These are phyloP conservation scores for Purpureocillium takamizusanense DNA, from an alignment of 2,329 filamentous ascomycete species.

Conservation along the genomic window DNA sequence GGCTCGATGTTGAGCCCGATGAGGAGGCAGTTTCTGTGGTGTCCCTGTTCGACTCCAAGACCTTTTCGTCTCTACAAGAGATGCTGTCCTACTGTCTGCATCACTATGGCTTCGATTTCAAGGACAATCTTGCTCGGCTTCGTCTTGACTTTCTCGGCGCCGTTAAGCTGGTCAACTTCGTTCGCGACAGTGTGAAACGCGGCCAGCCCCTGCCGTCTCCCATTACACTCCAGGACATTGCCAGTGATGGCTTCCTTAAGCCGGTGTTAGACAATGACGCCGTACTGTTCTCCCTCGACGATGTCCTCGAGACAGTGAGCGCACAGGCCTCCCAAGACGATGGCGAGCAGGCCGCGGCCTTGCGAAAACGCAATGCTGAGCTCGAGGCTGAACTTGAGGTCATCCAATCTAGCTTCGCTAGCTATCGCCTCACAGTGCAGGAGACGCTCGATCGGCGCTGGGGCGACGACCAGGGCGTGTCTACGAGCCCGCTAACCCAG, in stretches of 20 bases:
- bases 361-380: slow-evolving; percentile 40
- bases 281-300: slow-evolving; percentile 78
- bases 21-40: slow-evolving; percentile 53
- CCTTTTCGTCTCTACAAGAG: slow-evolving; percentile 52
- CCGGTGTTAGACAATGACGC: slow-evolving; percentile 86
- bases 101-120: slow-evolving; percentile 58
- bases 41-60: slow-evolving; percentile 58
- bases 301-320: slow-evolving; percentile 27
- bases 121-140: slow-evolving; percentile 45
- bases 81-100: slow-evolving; percentile 65
- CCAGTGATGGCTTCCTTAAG: slow-evolving; percentile 73
- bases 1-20: slow-evolving; percentile 51
- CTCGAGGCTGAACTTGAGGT: slow-evolving; percentile 54
- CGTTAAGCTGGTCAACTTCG: slow-evolving; percentile 68
- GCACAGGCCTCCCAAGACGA: slow-evolving; percentile 18
- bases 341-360: slow-evolving; percentile 1
- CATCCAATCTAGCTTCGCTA: slow-evolving; percentile 52
- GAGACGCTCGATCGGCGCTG: slow-evolving; percentile 58
- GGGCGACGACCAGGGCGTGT: slow-evolving; percentile 40
- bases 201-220: slow-evolving; percentile 41
- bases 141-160: slow-evolving; percentile 63
- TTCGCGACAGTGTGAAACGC: slow-evolving; percentile 38
- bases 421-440: slow-evolving; percentile 56
- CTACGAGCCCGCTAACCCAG: neutral
- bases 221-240: slow-evolving; percentile 53